These are phyloP conservation scores for Lotmaria passim DNA, from an alignment of 208 protist genomes.

Conservation along the genomic window DNA sequence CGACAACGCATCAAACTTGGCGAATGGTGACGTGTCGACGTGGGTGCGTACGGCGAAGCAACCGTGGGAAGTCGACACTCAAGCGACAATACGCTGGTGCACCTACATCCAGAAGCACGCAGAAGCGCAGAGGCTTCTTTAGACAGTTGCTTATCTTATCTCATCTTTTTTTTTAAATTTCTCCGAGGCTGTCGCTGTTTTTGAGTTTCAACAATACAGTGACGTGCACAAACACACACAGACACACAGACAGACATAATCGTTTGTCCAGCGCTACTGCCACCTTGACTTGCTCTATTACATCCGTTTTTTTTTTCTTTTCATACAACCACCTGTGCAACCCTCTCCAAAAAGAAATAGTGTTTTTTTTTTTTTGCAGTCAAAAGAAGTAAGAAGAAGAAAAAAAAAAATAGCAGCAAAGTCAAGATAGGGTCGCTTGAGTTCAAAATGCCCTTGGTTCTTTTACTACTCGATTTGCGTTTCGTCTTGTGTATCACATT, in stretches of 20 bases:
- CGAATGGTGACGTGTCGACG: constrained; percentile 6
- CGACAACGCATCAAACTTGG: neutral
- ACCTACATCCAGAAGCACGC: constrained; percentile 19
- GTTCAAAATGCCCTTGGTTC: too few species aligned
- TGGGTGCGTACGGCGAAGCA: constrained; percentile 8
- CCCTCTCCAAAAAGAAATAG: too few species aligned
- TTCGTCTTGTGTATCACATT: too few species aligned
- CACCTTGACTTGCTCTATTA: too few species aligned
- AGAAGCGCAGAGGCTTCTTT: constrained; percentile 12
- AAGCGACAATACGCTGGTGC: constrained; percentile 21
- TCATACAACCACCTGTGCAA: neutral
- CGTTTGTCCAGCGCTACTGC: too few species aligned
- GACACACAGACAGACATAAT: neutral
- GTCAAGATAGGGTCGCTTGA: too few species aligned
- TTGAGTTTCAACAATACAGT: too few species aligned
- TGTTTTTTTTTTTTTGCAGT: neutral
- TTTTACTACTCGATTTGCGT: too few species aligned
- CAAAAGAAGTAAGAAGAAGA: too few species aligned
- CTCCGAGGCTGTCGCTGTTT: neutral
- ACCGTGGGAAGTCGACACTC: constrained; percentile 7
- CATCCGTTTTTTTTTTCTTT: neutral
- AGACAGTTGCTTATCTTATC: neutral
- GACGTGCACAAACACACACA: neutral
- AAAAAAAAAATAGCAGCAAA: too few species aligned
- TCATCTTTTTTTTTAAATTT: constrained; percentile 8